These are phyloP conservation scores for Lunularia cruciata DNA, from an alignment of 225 moss, liverwort and hornwort species.

Conservation along the genomic window DNA sequence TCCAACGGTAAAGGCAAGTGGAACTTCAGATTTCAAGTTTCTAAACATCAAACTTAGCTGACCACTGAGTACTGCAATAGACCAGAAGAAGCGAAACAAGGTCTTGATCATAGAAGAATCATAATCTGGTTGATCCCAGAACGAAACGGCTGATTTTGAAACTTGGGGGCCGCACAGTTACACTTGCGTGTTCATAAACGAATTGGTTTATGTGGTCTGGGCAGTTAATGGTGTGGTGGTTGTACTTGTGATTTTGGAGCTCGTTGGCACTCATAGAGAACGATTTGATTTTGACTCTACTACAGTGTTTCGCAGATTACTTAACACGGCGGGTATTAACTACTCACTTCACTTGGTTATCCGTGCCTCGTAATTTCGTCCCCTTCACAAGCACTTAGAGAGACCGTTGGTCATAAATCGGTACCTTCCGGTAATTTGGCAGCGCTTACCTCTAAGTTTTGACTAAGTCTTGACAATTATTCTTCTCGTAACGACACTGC, in stretches of 20 bases:
- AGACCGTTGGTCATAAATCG: conserved; percentile 15
- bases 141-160: conserved; percentile 4
- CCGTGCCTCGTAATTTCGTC: neutral
- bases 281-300: too few species aligned
- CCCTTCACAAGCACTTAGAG: neutral
- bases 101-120: neutral
- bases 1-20: too few species aligned
- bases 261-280: neutral
- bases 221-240: conserved; percentile 12
- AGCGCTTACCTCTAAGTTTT: neutral
- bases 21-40: neutral
- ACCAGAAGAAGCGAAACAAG: neutral
- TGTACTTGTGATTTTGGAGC: conserved; percentile 3
- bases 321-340: neutral
- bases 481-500: neutral
- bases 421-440: neutral
- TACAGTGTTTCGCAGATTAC: too few species aligned
- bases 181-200: conserved; percentile 1
- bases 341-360: neutral
- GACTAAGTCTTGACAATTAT: neutral
- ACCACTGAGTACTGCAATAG: neutral
- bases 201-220: neutral
- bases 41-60: neutral
- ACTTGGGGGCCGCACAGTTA: neutral
- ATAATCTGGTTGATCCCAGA: neutral